Evolutionary conservation across 2,329 filamentous ascomycete genomes (phyloP).

Genomic region (Incumbomyces lentus): DNA sequence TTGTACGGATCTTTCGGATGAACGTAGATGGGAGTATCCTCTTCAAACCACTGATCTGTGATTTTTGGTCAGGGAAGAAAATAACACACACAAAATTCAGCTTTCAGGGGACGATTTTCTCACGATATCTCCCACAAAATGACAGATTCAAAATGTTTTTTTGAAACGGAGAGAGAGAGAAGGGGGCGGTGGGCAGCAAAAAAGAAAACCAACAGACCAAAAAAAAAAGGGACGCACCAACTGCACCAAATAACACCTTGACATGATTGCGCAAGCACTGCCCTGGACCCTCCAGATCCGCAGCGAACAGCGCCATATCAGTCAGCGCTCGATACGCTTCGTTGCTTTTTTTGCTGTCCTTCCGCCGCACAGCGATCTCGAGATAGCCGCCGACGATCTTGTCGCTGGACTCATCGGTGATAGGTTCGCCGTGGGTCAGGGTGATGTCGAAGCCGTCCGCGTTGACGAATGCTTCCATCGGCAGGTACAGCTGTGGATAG

Average conservation of each 20-base stretch:
- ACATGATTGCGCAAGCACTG: constrained; percentile 16
- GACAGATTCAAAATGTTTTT: too few species aligned
- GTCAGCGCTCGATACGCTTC: background rate
- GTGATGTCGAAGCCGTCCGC: constrained; percentile 1
- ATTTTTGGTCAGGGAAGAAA: background rate
- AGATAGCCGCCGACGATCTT: constrained; percentile 1
- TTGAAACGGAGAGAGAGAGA: too few species aligned
- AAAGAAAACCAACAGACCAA: constrained; percentile 13
- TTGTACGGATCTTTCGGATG: constrained; percentile 21
- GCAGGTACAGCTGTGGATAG: constrained; percentile 41
- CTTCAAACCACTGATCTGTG: constrained; percentile 25
- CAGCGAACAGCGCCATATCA: constrained; percentile 5
- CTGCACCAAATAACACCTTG: constrained; percentile 26
- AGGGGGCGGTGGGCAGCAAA: background rate
- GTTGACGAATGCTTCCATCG: constrained; percentile 22
- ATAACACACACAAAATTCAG: background rate
- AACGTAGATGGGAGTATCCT: constrained; percentile 14
- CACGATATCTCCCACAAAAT: too few species aligned
- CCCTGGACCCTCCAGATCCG: constrained; percentile 1
- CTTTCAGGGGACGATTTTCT: too few species aligned
- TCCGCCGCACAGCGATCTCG: constrained; percentile 1
- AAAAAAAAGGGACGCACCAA: constrained; percentile 13
- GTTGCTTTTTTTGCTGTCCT: background rate
- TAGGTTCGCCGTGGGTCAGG: constrained; percentile 1
- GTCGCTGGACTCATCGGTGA: background rate